Evolutionary conservation across 2,329 filamentous ascomycete species (phyloP).

Genomic region (Aspergillus spinulosporus): DNA sequence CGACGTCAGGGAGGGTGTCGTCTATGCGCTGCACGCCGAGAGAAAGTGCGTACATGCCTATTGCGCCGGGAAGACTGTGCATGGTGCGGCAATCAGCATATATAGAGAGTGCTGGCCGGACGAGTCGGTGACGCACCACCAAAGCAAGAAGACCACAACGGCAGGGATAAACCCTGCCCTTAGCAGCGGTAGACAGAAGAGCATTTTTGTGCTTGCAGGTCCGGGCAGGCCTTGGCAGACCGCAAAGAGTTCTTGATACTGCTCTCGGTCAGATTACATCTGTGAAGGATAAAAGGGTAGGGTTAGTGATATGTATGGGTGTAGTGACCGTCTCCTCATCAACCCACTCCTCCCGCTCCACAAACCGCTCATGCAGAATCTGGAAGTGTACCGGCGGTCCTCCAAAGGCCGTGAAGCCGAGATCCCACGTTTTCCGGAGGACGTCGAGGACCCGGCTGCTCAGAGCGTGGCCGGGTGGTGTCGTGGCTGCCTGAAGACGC

Average conservation of each 20-base stretch:
- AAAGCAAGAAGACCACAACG: conserved; percentile 61
- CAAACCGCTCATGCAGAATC: conserved; percentile 64
- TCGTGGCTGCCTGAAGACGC: too few species aligned
- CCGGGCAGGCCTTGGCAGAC: conserved; percentile 68
- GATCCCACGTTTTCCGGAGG: conserved; percentile 53
- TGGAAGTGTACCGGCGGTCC: conserved; percentile 70
- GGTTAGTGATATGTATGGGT: too few species aligned
- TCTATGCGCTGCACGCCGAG: too few species aligned
- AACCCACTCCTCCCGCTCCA: conserved; percentile 62
- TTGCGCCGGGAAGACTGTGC: too few species aligned
- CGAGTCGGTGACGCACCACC: conserved; percentile 52
- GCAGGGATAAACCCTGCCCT: conserved; percentile 61
- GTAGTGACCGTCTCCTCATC: conserved; percentile 63
- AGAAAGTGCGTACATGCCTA: too few species aligned
- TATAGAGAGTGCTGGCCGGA: neutral
- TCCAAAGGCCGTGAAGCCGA: conserved; percentile 66
- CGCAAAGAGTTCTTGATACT: conserved; percentile 73
- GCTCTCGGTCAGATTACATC: neutral
- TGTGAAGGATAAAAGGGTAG: neutral
- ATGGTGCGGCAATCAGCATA: too few species aligned
- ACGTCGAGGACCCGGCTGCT: conserved; percentile 28
- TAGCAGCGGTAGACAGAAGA: conserved; percentile 66
- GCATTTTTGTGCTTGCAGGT: conserved; percentile 69
- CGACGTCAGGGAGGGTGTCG: too few species aligned
- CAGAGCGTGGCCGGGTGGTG: too few species aligned